These are phyloP conservation scores for Metschnikowia noctiluminum DNA, from an alignment of 805 yeast species.

Conservation along the genomic window DNA sequence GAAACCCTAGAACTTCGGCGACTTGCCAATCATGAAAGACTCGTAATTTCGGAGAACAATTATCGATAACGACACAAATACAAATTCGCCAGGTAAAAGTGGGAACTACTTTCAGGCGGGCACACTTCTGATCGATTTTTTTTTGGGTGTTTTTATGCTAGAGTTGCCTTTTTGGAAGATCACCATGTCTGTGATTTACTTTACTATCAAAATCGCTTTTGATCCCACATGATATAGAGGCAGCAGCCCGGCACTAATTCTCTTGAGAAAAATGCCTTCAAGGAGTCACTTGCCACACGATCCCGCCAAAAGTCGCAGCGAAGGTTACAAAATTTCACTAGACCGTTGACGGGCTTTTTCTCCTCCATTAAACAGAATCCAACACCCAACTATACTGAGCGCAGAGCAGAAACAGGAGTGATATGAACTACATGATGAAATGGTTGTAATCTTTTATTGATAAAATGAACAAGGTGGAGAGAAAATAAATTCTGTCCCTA, in stretches of 20 bases:
- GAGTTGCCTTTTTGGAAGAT: too few relatives aligned
- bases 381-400: conserved; percentile 17
- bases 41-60: too few relatives aligned
- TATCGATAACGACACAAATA: too few relatives aligned
- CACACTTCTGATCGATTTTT: too few relatives aligned
- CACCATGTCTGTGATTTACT: too few relatives aligned
- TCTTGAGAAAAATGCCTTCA: conserved; percentile 11
- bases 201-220: too few relatives aligned
- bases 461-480: background rate
- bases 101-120: too few relatives aligned
- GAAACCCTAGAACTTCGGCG: too few relatives aligned
- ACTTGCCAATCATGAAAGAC: too few relatives aligned
- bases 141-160: too few relatives aligned
- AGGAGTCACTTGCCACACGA: conserved; percentile 17
- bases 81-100: too few relatives aligned
- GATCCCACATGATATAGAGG: conserved; percentile 12
- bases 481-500: background rate
- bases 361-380: conserved; percentile 22
- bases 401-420: conserved; percentile 25
- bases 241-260: conserved; percentile 13
- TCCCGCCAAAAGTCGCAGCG: conserved; percentile 17
- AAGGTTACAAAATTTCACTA: conserved; percentile 17
- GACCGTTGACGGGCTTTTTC: conserved; percentile 18
- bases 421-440: background rate
- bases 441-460: too few relatives aligned